These are phyloP conservation scores for Yamadazyma sp. DNA, from an alignment of 805 yeast species.

Conservation along the genomic window DNA sequence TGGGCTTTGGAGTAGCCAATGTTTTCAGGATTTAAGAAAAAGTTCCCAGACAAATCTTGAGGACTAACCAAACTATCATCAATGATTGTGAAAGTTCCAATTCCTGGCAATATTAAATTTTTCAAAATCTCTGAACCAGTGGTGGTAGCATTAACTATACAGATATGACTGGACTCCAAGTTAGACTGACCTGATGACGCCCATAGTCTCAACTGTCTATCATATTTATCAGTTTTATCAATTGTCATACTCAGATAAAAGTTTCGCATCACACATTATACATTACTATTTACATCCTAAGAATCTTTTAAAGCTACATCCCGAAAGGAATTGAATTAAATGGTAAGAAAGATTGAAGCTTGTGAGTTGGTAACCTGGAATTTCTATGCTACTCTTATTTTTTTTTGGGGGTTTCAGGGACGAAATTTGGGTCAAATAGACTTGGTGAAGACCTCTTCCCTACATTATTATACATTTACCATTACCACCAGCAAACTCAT, in stretches of 20 bases:
- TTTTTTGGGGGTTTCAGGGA: too few relatives aligned
- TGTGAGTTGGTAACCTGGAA: too few relatives aligned
- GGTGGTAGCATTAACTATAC: slow-evolving; percentile 56
- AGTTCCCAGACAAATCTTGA: slow-evolving; percentile 54
- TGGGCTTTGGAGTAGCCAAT: slow-evolving; percentile 40
- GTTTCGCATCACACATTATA: not conserved
- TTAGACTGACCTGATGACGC: slow-evolving; percentile 68
- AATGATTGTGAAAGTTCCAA: slow-evolving; percentile 62
- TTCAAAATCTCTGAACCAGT: slow-evolving; percentile 69
- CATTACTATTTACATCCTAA: not conserved
- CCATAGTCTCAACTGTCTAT: slow-evolving; percentile 89
- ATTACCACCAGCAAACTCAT: slow-evolving; percentile 17
- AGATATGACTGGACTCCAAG: slow-evolving; percentile 55
- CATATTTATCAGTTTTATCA: slow-evolving; percentile 57
- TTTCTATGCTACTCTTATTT: too few relatives aligned
- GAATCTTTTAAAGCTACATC: too few relatives aligned
- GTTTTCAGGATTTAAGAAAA: slow-evolving; percentile 51
- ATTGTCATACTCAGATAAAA: slow-evolving; percentile 14
- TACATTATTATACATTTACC: slow-evolving; percentile 14
- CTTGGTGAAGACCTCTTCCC: too few relatives aligned
- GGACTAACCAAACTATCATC: slow-evolving; percentile 36
- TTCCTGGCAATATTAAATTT: slow-evolving; percentile 72
- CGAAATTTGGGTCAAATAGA: too few relatives aligned
- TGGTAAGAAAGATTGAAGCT: not conserved
- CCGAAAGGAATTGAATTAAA: not conserved